Conservation (phyloP, 179 eudicot species). For the Nepenthes alata region DNA sequence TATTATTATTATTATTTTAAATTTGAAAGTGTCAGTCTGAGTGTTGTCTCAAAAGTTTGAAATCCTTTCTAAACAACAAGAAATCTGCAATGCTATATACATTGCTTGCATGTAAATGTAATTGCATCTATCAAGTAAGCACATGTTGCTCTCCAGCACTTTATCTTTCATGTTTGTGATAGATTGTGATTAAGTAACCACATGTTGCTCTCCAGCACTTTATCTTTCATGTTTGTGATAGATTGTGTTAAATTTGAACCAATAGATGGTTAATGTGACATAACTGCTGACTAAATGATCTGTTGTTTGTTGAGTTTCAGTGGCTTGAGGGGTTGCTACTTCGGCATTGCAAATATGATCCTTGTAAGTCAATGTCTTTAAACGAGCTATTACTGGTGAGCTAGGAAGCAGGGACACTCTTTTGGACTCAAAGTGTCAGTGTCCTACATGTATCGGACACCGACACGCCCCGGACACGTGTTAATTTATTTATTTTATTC, state of each 20-base stretch:
- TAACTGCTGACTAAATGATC: conserved; percentile 19
- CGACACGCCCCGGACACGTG: too few species aligned
- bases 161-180: background rate
- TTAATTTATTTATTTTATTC: too few species aligned
- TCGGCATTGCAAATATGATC: conserved; percentile 93
- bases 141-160: background rate
- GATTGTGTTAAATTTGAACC: conserved; percentile 3
- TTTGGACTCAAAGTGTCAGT: too few species aligned
- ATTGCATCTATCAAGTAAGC: too few species aligned
- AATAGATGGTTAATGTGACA: conserved; percentile 2
- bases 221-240: background rate
- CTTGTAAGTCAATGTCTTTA: conserved; percentile 50
- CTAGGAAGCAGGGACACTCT: background rate
- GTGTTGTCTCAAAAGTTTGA: too few species aligned
- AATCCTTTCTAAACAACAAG: too few species aligned
- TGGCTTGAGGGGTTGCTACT: conserved; percentile 84
- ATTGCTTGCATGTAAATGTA: background rate
- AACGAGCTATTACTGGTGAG: too few species aligned
- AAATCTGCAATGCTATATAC: too few species aligned
- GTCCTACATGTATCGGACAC: too few species aligned
- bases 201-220: background rate
- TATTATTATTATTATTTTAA: too few species aligned
- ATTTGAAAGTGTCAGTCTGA: too few species aligned
- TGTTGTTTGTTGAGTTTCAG: conserved; percentile 39
- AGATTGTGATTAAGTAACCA: background rate